Evolutionary conservation across 805 yeast species (phyloP).

Genomic region (Zygosaccharomyces gambellarensis): DNA sequence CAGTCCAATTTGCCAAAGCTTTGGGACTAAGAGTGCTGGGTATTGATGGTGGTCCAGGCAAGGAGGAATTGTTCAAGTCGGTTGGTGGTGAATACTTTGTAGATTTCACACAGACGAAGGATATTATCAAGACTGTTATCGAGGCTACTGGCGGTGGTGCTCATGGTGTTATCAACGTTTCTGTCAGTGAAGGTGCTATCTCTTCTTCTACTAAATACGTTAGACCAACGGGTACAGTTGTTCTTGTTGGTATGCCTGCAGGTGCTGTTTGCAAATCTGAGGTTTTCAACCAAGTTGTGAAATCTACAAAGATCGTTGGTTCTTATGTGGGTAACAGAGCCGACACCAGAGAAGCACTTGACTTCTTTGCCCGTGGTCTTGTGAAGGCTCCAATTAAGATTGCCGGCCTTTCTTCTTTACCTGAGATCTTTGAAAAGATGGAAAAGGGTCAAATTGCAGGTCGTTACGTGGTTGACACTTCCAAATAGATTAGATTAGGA

Average conservation of each 20-base stretch:
- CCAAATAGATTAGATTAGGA: conserved; percentile 37
- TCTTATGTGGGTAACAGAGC: conserved; percentile 88
- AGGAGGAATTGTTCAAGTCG: conserved; percentile 48
- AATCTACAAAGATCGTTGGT: conserved; percentile 67
- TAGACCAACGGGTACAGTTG: conserved; percentile 66
- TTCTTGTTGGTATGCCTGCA: conserved; percentile 73
- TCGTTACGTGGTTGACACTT: conserved; percentile 76
- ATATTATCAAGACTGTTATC: conserved; percentile 50
- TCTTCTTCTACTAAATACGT: conserved; percentile 54
- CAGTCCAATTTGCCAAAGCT: conserved; percentile 69
- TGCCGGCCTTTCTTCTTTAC: conserved; percentile 67
- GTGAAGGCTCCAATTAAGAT: conserved; percentile 66
- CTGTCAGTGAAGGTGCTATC: conserved; percentile 67
- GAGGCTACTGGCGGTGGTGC: conserved; percentile 67
- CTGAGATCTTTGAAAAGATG: conserved; percentile 67
- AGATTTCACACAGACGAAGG: conserved; percentile 53
- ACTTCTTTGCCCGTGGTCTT: conserved; percentile 63
- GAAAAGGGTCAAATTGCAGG: conserved; percentile 78
- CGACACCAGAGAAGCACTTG: conserved; percentile 75
- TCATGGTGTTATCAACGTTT: conserved; percentile 71
- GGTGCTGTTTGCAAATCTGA: conserved; percentile 66
- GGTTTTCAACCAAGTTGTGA: conserved; percentile 70
- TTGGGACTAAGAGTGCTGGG: conserved; percentile 72
- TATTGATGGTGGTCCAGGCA: conserved; percentile 66
- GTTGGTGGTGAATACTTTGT: conserved; percentile 64